Evolutionary conservation across 345 rosid species (phyloP).

Genomic region (Eutrema yunnanense): DNA sequence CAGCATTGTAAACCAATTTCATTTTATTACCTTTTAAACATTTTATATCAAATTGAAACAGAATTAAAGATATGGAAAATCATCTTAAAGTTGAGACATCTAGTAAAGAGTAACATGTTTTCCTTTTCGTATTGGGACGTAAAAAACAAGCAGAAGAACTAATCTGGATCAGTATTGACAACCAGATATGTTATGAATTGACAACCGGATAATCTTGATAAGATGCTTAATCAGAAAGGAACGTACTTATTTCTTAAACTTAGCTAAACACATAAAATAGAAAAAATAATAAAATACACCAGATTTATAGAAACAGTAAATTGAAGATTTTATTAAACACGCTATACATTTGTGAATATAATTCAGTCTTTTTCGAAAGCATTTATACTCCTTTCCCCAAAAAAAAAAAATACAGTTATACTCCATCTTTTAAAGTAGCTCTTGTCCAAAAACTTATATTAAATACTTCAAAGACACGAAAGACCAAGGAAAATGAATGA

Average conservation of each 20-base stretch:
- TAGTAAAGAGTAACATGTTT: background rate
- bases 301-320: background rate
- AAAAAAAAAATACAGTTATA: too few relatives aligned
- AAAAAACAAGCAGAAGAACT: background rate
- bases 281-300: background rate
- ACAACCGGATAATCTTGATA: background rate
- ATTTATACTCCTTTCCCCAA: background rate
- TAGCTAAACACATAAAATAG: background rate
- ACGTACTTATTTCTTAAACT: background rate
- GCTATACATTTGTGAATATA: background rate
- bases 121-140: background rate
- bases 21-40: background rate
- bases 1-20: background rate
- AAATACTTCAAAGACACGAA: slow-evolving; percentile 1
- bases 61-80: background rate
- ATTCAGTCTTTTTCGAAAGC: background rate
- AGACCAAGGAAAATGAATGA: background rate
- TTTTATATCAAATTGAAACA: background rate
- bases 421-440: background rate
- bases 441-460: slow-evolving; percentile 7
- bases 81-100: background rate
- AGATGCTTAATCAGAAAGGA: background rate
- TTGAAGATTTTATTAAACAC: background rate
- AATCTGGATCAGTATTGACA: background rate
- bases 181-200: background rate